A percentile compares a stretch with the other conserved stretches of the same genome.
phyloP scores from a whole-genome alignment of 2,329 filamentous ascomycete genomes.

The Fonsecaea pugnacius region DNA sequence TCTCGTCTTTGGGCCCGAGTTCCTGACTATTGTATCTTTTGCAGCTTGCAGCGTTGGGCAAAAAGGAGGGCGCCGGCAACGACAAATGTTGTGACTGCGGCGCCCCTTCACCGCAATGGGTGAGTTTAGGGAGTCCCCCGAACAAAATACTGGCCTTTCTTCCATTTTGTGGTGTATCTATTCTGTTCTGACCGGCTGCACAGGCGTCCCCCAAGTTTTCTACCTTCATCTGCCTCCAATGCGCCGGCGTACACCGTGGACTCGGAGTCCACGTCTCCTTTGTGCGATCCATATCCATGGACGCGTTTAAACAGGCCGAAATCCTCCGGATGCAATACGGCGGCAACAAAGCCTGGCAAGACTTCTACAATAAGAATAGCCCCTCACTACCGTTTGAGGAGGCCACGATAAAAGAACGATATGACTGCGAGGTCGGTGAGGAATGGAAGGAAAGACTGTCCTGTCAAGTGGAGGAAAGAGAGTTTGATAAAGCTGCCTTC shows the following conservation, averaged over 20 bases:
- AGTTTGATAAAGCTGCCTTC: conserved; percentile 78
- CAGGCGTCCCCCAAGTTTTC: conserved; percentile 89
- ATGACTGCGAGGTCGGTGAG: conserved; percentile 86
- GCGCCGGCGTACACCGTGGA: conserved; percentile 90
- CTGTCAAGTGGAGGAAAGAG: conserved; percentile 83
- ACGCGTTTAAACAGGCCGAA: conserved; percentile 92
- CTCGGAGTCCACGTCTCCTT: conserved; percentile 98
- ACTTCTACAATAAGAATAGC: conserved; percentile 79
- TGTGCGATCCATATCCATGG: conserved; percentile 96
- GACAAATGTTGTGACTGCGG: conserved; percentile 92
- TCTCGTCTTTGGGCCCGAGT: neutral
- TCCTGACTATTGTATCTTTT: conserved; percentile 9
- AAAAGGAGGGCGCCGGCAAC: conserved; percentile 74
- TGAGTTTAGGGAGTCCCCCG: conserved; percentile 48
- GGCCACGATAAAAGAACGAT: conserved; percentile 85
- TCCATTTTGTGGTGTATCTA: conserved; percentile 12
- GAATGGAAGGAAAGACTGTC: conserved; percentile 92
- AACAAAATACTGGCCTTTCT: neutral
- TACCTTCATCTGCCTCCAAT: conserved; percentile 97
- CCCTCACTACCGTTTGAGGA: conserved; percentile 78
- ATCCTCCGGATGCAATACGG: conserved; percentile 92
- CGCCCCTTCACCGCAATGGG: conserved; percentile 97
- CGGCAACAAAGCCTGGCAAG: conserved; percentile 84
- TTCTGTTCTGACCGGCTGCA: conserved; percentile 11
- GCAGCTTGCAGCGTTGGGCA: conserved; percentile 88